A percentile compares a stretch with the other conserved stretches of the same genome.
Conservation (phyloP, 1,139 yeast species). For the Protomyces lactucae-debilis region DNA sequence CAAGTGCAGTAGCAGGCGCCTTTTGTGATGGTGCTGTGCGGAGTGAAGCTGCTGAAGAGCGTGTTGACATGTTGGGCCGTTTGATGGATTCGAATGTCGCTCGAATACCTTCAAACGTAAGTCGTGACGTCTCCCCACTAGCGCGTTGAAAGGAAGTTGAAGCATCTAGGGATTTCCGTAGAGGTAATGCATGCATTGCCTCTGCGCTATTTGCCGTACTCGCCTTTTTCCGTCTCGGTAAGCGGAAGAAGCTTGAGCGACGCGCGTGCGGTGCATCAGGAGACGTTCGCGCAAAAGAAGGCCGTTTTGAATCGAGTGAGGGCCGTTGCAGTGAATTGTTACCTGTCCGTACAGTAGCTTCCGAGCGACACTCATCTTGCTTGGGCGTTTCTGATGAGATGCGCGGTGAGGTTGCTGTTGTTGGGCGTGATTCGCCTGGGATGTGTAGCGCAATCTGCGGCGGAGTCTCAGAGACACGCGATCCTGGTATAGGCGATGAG, state of each 20-base stretch:
- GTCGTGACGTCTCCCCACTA: constrained; percentile 2
- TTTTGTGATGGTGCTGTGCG: not conserved
- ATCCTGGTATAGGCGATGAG: not conserved
- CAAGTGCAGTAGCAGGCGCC: constrained; percentile 1
- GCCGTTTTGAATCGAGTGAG: not conserved
- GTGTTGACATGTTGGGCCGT: constrained; percentile 8
- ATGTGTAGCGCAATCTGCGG: not conserved
- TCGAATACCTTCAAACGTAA: constrained; percentile 10
- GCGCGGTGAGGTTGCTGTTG: not conserved
- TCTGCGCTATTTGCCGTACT: not conserved
- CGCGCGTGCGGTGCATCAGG: not conserved
- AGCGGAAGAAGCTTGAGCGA: constrained; percentile 11
- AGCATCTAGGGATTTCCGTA: not conserved
- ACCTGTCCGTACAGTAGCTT: too few species aligned
- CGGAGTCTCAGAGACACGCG: not conserved
- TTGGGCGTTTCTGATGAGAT: too few species aligned
- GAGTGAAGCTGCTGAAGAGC: constrained; percentile 3
- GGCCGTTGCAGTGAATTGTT: not conserved
- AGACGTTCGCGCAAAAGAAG: not conserved
- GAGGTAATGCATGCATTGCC: not conserved
- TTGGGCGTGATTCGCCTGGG: not conserved
- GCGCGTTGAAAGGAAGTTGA: not conserved
- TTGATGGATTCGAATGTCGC: constrained; percentile 13
- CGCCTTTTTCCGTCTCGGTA: constrained; percentile 17
- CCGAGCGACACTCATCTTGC: too few species aligned